Evolutionary conservation across 2,329 filamentous ascomycete genomes (phyloP), one percentile per base, ranked within the genome.

Genomic region (Aureobasidium sp.): DNA sequence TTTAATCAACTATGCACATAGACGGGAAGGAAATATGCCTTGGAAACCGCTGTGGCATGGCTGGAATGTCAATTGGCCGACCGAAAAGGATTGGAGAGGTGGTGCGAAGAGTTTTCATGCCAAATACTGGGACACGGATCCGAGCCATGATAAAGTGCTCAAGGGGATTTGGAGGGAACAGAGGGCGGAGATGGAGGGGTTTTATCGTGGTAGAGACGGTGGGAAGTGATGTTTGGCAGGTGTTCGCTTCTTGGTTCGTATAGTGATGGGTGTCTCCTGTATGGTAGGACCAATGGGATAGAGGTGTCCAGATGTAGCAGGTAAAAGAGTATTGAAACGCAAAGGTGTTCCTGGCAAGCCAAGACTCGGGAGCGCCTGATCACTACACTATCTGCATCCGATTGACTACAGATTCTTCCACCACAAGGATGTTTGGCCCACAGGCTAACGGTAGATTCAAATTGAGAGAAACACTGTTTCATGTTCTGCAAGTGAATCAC

Each of bases 51-150:
- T 76, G 29, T 71, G 71, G 66, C 70, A 74, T 62, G 69, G 68
- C 2, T 76, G 74, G 73, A 75, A 74, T 61, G 72, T 73, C 14
- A 73, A 74, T 50, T 75, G 72, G 69, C 73, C 75, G 4, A 74
- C 67, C 37, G 69, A 68, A 55, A 71, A 69, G 36, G 74, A 76
- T 55, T 72, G 70, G 61, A 63, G 69, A 34, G 70, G 66, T 13
- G 74, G 73, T 1, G 72, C 69, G 50, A 66, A 66, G 44, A 74
- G 71, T 50, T 72, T 75, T 57, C 74, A 75, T 63, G 73, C 73
- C 4, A 76, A 77, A 68, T 75, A 71, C 62, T 77, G 75, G 75
- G 70, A 74, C 64, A 68, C 67, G 1, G 72, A 73, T 59, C 54
- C 61, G 5, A 69, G 67, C 57, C 71, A 73, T 64, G 71, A 73